phyloP scores from a whole-genome alignment of 495 filamentous ascomycete genomes.

The Tricharina praecox region DNA sequence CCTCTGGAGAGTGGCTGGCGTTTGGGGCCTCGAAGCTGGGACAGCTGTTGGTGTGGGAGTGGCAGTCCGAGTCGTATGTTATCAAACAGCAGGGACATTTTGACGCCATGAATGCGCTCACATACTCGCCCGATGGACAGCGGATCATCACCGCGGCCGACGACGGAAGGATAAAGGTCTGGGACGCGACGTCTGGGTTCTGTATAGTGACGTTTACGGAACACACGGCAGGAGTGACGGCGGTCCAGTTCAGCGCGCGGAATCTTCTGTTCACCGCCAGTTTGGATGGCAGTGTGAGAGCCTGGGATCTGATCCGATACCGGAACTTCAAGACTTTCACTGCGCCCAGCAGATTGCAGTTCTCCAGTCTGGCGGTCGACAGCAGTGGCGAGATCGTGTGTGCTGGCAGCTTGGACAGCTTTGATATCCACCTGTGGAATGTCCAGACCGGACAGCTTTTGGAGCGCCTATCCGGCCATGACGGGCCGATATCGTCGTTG shows the following conservation, averaged over 20 bases:
- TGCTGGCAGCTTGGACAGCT: conserved; percentile 84
- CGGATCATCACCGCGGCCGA: conserved; percentile 83
- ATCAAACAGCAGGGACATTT: conserved; percentile 95
- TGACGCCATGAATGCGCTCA: conserved; percentile 85
- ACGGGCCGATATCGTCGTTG: conserved; percentile 75
- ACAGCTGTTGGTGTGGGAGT: conserved; percentile 94
- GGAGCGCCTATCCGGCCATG: conserved; percentile 78
- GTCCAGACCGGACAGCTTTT: conserved; percentile 94
- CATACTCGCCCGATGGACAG: conserved; percentile 85
- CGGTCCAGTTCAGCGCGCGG: conserved; percentile 81
- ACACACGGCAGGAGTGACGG: conserved; percentile 88
- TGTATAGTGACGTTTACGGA: conserved; percentile 97
- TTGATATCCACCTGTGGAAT: conserved; percentile 95
- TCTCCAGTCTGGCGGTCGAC: conserved; percentile 88
- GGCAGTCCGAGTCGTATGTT: conserved; percentile 99
- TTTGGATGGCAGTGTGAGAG: conserved; percentile 79
- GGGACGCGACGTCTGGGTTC: conserved; percentile 91
- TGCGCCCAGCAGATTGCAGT: conserved; percentile 74
- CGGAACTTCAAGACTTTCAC: conserved; percentile 95
- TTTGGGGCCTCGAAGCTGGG: conserved; percentile 94
- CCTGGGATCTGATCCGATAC: conserved; percentile 93
- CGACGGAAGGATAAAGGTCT: conserved; percentile 95
- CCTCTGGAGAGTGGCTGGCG: conserved; percentile 88
- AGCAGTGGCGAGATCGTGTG: conserved; percentile 90
- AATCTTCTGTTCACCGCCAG: conserved; percentile 90